Base-by-base conservation (phyloP, 495 filamentous ascomycete species). In the Trichocladium antarcticum region DNA sequence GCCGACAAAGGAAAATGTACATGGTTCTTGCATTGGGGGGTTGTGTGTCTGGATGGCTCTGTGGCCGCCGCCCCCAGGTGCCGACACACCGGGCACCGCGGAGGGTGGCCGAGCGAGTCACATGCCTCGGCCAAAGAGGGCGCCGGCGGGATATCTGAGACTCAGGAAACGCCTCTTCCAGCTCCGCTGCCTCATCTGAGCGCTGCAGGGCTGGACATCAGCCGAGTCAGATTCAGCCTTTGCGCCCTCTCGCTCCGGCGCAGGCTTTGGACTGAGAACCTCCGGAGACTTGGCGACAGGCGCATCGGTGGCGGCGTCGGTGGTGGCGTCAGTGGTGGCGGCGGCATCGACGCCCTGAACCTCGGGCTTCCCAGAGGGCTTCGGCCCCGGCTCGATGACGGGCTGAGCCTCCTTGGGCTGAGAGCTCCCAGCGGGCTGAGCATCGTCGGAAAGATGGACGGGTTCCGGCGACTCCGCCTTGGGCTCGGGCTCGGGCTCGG, bases 1-100 rank as follows among this genome's bases (percentile, higher is more conserved):
- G 35, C 42, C 38, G 44, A 63, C 55, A 60, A 63, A 60, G 53
- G 57, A 56, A 42, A 63, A 28, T 50, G 51, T 62, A 59, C 57
- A 56, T 17, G 43, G 50, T 57, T 54, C 57, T 57, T 59, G 57
- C 59, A 56, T 48, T 57, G 22, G 43, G 16, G 28, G 34, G 7
- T 49, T 38, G 21, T 45, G 44, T 37, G 42, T 50, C 21, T 27
- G 3, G 32, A 12, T 24, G 44, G 19, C 28, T 4, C 14, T 41
- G 20, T 28, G 16, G 10, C 24, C 9, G 38, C 32, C 41, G 42
- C 42, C 41, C 36, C 15, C 17, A n/a, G 37, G 28, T 45, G 29
- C 15, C 42, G 49, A 46, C 49, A 51, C 42, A 51, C 49, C 9
- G 20, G 19, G 12, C 24, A 35, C 42, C 8, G 40, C 36, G 19